phyloP scores from a whole-genome alignment of 768 basidiomycete genomes.

The Russula dissimulans region DNA sequence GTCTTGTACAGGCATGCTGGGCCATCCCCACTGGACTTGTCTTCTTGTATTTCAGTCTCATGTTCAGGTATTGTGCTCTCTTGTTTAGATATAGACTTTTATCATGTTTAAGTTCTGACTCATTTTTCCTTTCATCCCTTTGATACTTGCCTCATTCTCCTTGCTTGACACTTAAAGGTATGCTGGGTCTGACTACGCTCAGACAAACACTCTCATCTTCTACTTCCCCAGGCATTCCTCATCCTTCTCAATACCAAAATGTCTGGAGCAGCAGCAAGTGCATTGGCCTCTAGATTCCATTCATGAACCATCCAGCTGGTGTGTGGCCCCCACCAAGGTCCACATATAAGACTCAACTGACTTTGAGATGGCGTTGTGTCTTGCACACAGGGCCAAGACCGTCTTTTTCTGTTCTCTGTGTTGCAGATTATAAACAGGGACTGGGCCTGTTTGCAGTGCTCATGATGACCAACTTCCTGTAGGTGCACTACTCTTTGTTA shows the following conservation, averaged over 20 bases:
- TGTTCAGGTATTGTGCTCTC: too few species aligned
- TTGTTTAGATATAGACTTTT: too few species aligned
- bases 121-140: too few species aligned
- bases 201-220: not conserved
- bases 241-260: conserved; percentile 33
- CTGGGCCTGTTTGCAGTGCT: too few species aligned
- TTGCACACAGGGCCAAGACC: conserved; percentile 63
- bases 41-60: too few species aligned
- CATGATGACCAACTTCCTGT: conserved; percentile 90
- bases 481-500: conserved; percentile 98
- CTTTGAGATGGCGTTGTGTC: conserved; percentile 3
- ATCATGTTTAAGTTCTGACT: too few species aligned
- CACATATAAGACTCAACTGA: not conserved
- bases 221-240: too few species aligned
- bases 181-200: not conserved
- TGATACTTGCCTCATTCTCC: too few species aligned
- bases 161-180: not conserved
- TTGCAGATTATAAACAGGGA: conserved; percentile 68
- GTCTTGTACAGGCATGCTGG: too few species aligned
- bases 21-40: too few species aligned
- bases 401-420: conserved; percentile 97
- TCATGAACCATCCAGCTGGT: too few species aligned
- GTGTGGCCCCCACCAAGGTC: conserved; percentile 26
- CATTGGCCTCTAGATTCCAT: conserved; percentile 73
- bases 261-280: conserved; percentile 75